Base-by-base conservation (phyloP, 2,329 filamentous ascomycete species). In the Epichloe festucae region DNA sequence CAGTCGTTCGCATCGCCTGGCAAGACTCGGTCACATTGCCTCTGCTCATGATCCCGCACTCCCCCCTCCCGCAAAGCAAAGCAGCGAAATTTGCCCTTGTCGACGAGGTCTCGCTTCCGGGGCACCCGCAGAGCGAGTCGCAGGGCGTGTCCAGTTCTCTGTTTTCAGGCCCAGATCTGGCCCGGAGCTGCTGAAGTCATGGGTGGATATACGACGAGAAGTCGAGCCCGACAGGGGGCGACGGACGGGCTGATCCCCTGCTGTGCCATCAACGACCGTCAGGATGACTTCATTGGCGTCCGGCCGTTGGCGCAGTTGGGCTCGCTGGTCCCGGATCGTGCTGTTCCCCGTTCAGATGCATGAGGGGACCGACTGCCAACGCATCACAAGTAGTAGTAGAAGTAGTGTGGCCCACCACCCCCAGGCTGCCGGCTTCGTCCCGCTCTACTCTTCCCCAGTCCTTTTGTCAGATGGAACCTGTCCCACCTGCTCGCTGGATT, bases 261-360 rank as follows among this genome's bases (percentile, higher is more conserved):
- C 35, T 41, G 35, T 53, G 5, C 42, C 49, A 45, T 48, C 34
- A 50, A 52, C 51, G 53, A 51, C 52, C 49, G 47, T 55, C 48
- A 40, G 39, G 15, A 47, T 52, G 51, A 51, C 52, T 53, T 48
- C 52, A 51, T 56, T 56, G 52, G 53, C 49, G 52, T 54, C 48
- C 40, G 47, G 36, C 46, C 53, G 53, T 42, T 52, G 53, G 41
- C 50, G 49, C 55, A 50, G 53, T 52, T 54, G 56, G 55, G 52
- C 51, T 47, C 53, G 48, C 53, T 51, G 52, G 53, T 41, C 38
- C 52, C 54, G 38, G 49, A 52, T 46, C 35, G 64, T 77, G 74
- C 76, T 77, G 48, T 48, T 75, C 54, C 72, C 73, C 73, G 73
- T 76, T 73, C 15, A 42, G 23, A 77, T 78, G 75, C 75, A 78